Percentiles rank a stretch among this genome's conserved stretches.
phyloP scores from a whole-genome alignment of 2,329 filamentous ascomycete species.

The Fusarium sp. region DNA sequence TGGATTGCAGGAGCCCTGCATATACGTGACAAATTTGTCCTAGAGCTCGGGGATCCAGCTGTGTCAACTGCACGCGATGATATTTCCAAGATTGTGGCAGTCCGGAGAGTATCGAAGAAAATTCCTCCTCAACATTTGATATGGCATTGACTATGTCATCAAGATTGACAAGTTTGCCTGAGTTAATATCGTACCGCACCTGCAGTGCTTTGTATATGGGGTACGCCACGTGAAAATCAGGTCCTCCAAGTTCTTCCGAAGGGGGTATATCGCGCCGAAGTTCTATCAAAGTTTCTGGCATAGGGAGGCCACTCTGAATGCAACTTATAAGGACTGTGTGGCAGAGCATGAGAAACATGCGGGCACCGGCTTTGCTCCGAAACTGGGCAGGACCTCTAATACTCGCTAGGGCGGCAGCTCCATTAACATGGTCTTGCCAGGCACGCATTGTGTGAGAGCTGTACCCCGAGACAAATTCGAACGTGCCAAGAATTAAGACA shows the following conservation, averaged over 20 bases:
- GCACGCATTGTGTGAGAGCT: conserved; percentile 62
- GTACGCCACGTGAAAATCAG: conserved; percentile 59
- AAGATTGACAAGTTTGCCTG: conserved; percentile 53
- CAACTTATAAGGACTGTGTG: conserved; percentile 66
- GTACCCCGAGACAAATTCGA: conserved; percentile 65
- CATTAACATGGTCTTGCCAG: conserved; percentile 67
- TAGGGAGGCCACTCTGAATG: conserved; percentile 62
- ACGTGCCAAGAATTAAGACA: conserved; percentile 67
- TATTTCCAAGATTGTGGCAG: conserved; percentile 60
- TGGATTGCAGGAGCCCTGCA: conserved; percentile 59
- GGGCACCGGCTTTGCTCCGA: conserved; percentile 58
- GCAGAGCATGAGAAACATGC: conserved; percentile 68
- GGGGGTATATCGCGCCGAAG: conserved; percentile 60
- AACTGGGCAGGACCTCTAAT: conserved; percentile 65
- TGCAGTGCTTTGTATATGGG: conserved; percentile 62
- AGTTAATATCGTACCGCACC: conserved; percentile 62
- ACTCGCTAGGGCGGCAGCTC: conserved; percentile 64
- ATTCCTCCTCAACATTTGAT: conserved; percentile 59
- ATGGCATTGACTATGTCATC: conserved; percentile 55
- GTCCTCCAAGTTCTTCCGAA: conserved; percentile 54
- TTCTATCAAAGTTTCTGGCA: conserved; percentile 63
- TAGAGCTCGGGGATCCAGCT: conserved; percentile 58
- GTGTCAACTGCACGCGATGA: conserved; percentile 56
- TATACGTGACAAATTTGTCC: conserved; percentile 61
- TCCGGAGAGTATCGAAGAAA: conserved; percentile 55